These are phyloP conservation scores for Fonticula alba DNA, from an alignment of 78 protist genomes.

Conservation along the genomic window DNA sequence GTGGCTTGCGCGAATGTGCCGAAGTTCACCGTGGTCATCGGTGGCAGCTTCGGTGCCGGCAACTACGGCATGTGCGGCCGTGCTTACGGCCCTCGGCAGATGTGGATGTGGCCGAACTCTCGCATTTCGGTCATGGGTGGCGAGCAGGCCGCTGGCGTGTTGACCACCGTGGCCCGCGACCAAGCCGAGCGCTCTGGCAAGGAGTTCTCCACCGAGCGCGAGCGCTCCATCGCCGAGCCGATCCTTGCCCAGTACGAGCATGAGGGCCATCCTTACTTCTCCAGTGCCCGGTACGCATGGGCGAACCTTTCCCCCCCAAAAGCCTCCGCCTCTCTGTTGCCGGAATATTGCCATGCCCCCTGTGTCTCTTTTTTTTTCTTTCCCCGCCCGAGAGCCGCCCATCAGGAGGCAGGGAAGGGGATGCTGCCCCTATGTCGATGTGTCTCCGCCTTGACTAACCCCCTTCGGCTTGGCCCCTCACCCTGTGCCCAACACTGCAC, in stretches of 20 bases:
- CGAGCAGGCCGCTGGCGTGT: constrained; percentile 74
- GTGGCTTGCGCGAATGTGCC: constrained; percentile 86
- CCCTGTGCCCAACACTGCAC: too few relatives aligned
- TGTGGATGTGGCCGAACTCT: constrained; percentile 92
- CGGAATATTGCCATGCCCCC: too few relatives aligned
- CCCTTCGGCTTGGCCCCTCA: too few relatives aligned
- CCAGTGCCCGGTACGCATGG: constrained; percentile 56
- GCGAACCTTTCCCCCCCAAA: too few relatives aligned
- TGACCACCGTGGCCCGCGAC: constrained; percentile 3
- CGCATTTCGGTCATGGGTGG: constrained; percentile 93
- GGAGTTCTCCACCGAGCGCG: constrained; percentile 40
- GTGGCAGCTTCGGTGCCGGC: constrained; percentile 93
- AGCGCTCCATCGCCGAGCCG: constrained; percentile 26
- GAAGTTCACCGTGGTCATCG: constrained; percentile 79
- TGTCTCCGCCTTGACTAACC: too few relatives aligned
- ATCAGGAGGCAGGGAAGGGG: neutral
- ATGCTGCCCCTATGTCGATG: neutral
- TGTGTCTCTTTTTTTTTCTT: too few relatives aligned
- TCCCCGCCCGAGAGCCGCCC: too few relatives aligned
- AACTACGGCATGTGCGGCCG: constrained; percentile 96
- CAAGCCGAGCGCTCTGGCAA: neutral
- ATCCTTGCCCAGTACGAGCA: constrained; percentile 50
- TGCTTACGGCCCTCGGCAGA: constrained; percentile 60
- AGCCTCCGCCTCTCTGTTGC: too few relatives aligned
- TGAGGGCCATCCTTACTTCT: constrained; percentile 67